Evolutionary conservation across 2,329 filamentous ascomycete genomes (phyloP).

Genomic region (Plectosphaerella cucumerina): DNA sequence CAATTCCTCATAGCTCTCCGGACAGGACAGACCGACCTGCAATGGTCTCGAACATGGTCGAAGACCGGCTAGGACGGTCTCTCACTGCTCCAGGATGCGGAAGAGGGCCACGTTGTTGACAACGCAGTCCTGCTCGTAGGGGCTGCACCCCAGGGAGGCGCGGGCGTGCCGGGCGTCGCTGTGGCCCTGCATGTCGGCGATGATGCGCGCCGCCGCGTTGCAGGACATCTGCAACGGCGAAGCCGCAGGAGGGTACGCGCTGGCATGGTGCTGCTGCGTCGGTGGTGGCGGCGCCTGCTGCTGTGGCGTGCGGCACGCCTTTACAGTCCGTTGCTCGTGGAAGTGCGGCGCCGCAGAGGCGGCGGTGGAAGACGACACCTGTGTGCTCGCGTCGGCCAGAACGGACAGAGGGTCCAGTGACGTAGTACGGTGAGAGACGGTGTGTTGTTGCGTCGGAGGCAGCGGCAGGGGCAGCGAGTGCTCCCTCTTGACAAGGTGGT

Average conservation of each 20-base stretch:
- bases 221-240: slow-evolving; percentile 30
- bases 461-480: neutral
- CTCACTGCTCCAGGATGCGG: slow-evolving; percentile 23
- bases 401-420: slow-evolving; percentile 2
- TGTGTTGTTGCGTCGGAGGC: neutral
- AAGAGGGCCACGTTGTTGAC: slow-evolving; percentile 30
- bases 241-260: slow-evolving; percentile 13
- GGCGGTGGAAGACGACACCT: neutral
- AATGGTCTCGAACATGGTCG: too few relatives aligned
- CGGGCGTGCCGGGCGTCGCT: slow-evolving; percentile 20
- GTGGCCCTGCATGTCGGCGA: slow-evolving; percentile 33
- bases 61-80: neutral
- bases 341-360: neutral
- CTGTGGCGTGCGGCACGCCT: slow-evolving; percentile 2
- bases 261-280: neutral
- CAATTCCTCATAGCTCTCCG: too few relatives aligned
- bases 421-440: neutral
- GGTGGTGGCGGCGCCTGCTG: slow-evolving; percentile 20
- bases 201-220: slow-evolving; percentile 28
- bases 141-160: slow-evolving; percentile 23
- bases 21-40: too few relatives aligned
- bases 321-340: neutral
- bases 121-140: slow-evolving; percentile 20
- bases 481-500: neutral
- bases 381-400: slow-evolving; percentile 4